Evolutionary conservation across 1,284 basidiomycete genomes (phyloP).

Genomic region (Microbotryum silenes-acaulis): DNA sequence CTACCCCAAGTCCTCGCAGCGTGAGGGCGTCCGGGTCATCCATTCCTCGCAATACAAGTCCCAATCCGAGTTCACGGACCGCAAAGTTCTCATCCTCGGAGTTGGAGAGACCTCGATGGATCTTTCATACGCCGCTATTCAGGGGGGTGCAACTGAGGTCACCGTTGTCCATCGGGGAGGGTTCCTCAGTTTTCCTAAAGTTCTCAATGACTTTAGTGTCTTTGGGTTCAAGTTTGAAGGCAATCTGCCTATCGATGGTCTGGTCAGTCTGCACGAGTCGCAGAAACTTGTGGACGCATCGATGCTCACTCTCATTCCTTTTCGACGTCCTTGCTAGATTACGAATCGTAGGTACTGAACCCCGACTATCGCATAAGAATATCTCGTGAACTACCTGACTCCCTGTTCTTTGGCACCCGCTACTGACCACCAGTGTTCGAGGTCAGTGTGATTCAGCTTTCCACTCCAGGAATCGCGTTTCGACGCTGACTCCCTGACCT

Average conservation of each 20-base stretch:
- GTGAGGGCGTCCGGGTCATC: conserved; percentile 40
- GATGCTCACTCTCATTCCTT: neutral
- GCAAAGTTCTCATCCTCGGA: conserved; percentile 53
- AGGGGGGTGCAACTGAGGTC: conserved; percentile 47
- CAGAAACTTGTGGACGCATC: too few species aligned
- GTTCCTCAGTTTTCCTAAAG: conserved; percentile 55
- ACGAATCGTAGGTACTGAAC: neutral
- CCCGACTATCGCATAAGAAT: too few species aligned
- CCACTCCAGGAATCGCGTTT: neutral
- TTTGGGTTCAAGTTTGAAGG: conserved; percentile 49
- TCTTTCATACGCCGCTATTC: conserved; percentile 49
- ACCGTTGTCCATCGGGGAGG: conserved; percentile 52
- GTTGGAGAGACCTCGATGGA: conserved; percentile 65
- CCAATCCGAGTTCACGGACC: conserved; percentile 46
- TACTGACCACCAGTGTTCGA: neutral
- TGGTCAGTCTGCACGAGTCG: conserved; percentile 46
- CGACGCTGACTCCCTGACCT: neutral
- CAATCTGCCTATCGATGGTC: conserved; percentile 53
- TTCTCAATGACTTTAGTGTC: conserved; percentile 56
- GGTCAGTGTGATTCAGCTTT: too few species aligned
- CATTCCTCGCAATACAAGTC: conserved; percentile 53
- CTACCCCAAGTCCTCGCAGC: conserved; percentile 1
- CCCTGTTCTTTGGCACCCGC: neutral
- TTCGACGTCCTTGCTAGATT: neutral
- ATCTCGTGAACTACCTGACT: too few species aligned